Conservation (phyloP, 192 early-diverging fungal genomes). For the Linnemannia hyalina region DNA sequence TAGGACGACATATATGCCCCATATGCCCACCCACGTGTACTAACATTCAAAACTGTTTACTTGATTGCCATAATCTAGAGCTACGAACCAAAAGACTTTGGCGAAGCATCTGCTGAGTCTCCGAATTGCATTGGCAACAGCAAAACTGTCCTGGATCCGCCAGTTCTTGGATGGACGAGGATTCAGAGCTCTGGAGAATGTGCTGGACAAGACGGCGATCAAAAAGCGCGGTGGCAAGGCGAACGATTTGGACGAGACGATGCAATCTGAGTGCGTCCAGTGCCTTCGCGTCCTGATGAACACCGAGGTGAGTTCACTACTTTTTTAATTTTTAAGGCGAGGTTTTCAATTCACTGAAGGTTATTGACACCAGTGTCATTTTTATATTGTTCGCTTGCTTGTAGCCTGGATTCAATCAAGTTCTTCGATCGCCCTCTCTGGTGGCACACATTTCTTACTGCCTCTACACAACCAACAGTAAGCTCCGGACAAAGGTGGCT, state of each 20-base stretch:
- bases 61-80: slow-evolving; percentile 26
- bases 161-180: slow-evolving; percentile 62
- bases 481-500: slow-evolving; percentile 58
- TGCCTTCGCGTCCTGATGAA: slow-evolving; percentile 65
- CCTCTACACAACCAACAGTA: slow-evolving; percentile 58
- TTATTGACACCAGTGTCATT: background rate
- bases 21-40: background rate
- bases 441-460: slow-evolving; percentile 55
- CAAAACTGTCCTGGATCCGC: slow-evolving; percentile 63
- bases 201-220: slow-evolving; percentile 59
- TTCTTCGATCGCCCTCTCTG: slow-evolving; percentile 51
- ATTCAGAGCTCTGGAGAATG: slow-evolving; percentile 63
- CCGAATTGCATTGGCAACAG: slow-evolving; percentile 58
- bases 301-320: slow-evolving; percentile 56
- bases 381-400: background rate
- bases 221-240: slow-evolving; percentile 56
- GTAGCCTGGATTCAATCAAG: slow-evolving; percentile 62
- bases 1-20: no score
- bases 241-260: slow-evolving; percentile 58
- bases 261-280: slow-evolving; percentile 64
- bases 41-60: background rate
- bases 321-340: background rate
- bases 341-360: background rate
- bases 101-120: slow-evolving; percentile 59
- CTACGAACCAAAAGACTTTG: slow-evolving; percentile 53